Base-by-base conservation (phyloP, 306 rosid genomes). In the Arachis stenosperma region DNA sequence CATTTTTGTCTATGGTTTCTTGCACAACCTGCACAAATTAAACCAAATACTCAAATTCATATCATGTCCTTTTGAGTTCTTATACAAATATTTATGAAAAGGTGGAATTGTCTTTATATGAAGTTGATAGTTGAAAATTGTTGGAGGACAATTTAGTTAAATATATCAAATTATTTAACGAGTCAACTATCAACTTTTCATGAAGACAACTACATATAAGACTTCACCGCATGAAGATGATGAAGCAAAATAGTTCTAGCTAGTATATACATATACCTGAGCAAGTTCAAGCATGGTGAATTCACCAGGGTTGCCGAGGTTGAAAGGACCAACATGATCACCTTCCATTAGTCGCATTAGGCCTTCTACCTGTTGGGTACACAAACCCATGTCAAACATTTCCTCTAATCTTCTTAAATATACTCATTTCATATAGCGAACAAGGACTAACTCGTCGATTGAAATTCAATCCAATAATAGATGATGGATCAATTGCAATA, bases 251-350 rank as follows among this genome's bases (percentile, higher is more conserved):
- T 14, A 60, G 33, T 59, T 12, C 9, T n/a, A 56, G 53, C 3
- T 36, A 0, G 36, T 57, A 42, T 8, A 58, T 3, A 51, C 12
- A 65, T 47, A 55, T 69, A 93, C 98, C 96, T 93, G 90, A 44
- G 98, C 98, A 44, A 93, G 96, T 80, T 93, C 98, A 69, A 93
- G 90, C 98, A 93, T 93, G 77, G 97, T 93, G 92, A 93, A 93
- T 89, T 93, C 98, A 59, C 97, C 93, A 17, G 97, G 98, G 81
- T 93, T 93, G 51, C 98, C 98, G 6, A 93, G 98, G 81, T 93
- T 93, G 82, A 93, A 90, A 52, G 98, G 97, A n/a, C 98, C 98
- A 37, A 93, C 87, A 74, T 93, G 97, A 3, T 86, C 90, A 6
- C 98, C 96, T 85, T 93, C 94, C 98, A 93, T 93, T 47, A 93